Evolutionary conservation across 2,329 filamentous ascomycete genomes (phyloP).

Genomic region (Colletotrichum sp.): DNA sequence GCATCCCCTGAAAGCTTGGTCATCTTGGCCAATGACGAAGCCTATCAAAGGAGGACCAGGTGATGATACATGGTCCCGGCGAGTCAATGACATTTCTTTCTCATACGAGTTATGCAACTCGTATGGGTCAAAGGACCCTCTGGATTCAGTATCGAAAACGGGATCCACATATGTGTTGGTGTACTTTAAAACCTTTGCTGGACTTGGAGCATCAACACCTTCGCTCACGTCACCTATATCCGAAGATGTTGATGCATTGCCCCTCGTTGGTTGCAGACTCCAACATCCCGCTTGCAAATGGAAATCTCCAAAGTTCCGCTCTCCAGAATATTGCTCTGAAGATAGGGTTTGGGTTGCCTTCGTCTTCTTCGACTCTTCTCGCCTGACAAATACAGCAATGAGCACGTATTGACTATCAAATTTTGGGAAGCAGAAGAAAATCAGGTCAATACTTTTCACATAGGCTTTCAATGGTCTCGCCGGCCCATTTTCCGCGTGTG

Average conservation of each 20-base stretch:
- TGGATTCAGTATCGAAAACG: background rate
- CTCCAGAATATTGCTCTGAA: background rate
- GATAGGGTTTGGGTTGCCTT: background rate
- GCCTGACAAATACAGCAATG: background rate
- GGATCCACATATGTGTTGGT: background rate
- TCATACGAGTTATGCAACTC: background rate
- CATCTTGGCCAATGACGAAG: background rate
- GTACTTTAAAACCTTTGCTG: fast-evolving
- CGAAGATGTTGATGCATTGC: background rate
- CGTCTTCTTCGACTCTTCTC: background rate
- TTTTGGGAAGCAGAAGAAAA: background rate
- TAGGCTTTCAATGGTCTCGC: background rate
- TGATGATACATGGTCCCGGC: fast-evolving
- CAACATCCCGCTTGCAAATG: background rate
- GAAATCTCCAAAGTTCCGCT: background rate
- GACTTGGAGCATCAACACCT: background rate
- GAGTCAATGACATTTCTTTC: background rate
- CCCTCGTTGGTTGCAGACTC: background rate
- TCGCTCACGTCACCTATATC: background rate
- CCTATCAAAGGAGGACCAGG: background rate
- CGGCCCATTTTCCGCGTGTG: background rate
- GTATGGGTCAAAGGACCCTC: fast-evolving
- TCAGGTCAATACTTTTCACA: background rate
- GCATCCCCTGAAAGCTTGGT: background rate
- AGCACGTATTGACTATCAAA: background rate